Evolutionary conservation across 306 rosid genomes (phyloP), one percentile per base, ranked within the genome.

Genomic region (Albizia julibrissin): DNA sequence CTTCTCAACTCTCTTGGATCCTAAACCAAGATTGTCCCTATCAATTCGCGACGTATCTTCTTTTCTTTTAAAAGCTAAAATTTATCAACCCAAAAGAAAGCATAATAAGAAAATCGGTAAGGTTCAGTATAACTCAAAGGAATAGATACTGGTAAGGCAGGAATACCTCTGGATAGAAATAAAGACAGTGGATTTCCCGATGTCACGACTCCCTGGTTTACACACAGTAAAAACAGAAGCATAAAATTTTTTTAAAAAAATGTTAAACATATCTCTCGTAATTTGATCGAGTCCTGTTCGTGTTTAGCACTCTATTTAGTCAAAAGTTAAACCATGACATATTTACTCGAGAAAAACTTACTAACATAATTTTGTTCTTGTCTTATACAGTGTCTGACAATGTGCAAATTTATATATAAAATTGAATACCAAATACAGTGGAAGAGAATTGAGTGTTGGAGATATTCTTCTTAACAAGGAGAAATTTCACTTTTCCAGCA

Each of bases 101-200:
- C 6, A 69, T 10, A 74, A 21, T 33, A 42, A 72, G 59, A 33
- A 24, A 62, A 44, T 22, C 33, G 44, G 22, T 15, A 43, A 70
- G 44, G 22, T 68, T 56, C 66, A 27, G 27, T 8, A 29, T 34
- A 37, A 68, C 14, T 73, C 8, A 14, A 33, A 34, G 54, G 50
- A 22, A 70, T 27, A 43, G 73, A 31, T 19, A n/a, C 18, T 1
- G 39, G 39, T 68, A 52, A 62, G 59, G 64, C 27, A 16, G 40
- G 40, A 16, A 69, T 80, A 95, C 99, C 99, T 88, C 90, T 90
- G 3, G 88, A 70, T 13, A 80, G 69, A 84, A 95, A 91, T 69
- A 93, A 89, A 46, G 94, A 89, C 64, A 91, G 77, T 12, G 83
- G 91, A 82, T 95, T 90, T 86, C 78, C 89, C 69, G 98, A 86